phyloP scores from a whole-genome alignment of 176 grass and related monocot genomes.

The Chloris gayana region DNA sequence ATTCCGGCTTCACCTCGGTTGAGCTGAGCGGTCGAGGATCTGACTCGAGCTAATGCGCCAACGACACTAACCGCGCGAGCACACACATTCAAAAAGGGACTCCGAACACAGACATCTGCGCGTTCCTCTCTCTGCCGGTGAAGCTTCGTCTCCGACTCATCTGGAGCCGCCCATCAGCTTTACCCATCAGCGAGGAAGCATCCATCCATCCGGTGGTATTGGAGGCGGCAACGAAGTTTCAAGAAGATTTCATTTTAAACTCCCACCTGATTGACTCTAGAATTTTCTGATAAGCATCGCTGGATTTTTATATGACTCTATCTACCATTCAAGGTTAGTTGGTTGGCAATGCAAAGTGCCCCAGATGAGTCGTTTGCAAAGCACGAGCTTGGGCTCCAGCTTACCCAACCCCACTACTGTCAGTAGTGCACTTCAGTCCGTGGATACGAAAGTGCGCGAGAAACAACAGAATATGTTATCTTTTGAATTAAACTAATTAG shows the following conservation, averaged over 20 bases:
- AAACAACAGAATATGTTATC: constrained; percentile 9
- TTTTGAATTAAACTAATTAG: constrained; percentile 3
- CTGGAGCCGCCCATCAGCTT: constrained; percentile 26
- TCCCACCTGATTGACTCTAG: background rate
- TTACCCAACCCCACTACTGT: constrained; percentile 10
- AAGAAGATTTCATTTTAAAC: constrained; percentile 30
- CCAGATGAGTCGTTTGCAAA: background rate
- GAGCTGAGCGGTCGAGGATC: constrained; percentile 5
- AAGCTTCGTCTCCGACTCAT: constrained; percentile 32
- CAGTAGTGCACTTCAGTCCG: constrained; percentile 17
- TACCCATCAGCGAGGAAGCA: constrained; percentile 36
- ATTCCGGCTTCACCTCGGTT: background rate
- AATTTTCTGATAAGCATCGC: constrained; percentile 4
- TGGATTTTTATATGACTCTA: constrained; percentile 2
- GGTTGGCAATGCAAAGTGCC: constrained; percentile 1
- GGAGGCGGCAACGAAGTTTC: constrained; percentile 25
- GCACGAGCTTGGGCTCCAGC: constrained; percentile 1
- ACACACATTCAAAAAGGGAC: background rate
- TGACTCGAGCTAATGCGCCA: constrained; percentile 31
- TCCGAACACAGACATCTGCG: background rate
- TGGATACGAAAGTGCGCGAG: constrained; percentile 14
- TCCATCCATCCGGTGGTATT: constrained; percentile 2
- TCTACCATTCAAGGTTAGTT: background rate
- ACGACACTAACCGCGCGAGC: background rate
- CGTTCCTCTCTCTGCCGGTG: background rate